These are phyloP conservation scores for Nannochloropsis salina DNA, from an alignment of 108 stramenopile species.

Conservation along the genomic window DNA sequence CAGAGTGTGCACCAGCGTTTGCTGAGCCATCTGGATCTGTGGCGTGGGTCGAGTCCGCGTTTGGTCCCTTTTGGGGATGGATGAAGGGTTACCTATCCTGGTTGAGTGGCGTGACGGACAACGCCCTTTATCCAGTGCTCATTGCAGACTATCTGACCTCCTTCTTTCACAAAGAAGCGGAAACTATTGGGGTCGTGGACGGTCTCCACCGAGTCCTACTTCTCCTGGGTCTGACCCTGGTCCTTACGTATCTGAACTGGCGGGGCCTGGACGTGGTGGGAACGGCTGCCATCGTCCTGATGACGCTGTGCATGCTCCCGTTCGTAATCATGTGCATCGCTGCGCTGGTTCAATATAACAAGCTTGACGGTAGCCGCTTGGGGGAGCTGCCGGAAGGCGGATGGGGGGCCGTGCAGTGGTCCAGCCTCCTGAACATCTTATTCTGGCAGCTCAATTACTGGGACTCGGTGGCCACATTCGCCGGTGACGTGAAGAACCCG, in stretches of 20 bases:
- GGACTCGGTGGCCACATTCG: conserved; percentile 73
- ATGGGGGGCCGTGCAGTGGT: conserved; percentile 73
- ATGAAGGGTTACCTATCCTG: conserved; percentile 77
- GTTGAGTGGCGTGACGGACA: conserved; percentile 76
- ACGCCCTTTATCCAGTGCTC: conserved; percentile 73
- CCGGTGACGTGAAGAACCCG: conserved; percentile 73
- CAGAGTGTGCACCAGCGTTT: conserved; percentile 74
- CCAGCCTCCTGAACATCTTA: conserved; percentile 81
- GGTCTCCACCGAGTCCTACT: conserved; percentile 50
- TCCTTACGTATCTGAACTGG: conserved; percentile 71
- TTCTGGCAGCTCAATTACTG: conserved; percentile 93
- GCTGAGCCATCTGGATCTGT: conserved; percentile 81
- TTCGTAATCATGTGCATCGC: conserved; percentile 71
- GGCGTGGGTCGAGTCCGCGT: conserved; percentile 85
- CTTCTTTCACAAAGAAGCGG: conserved; percentile 40
- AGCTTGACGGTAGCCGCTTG: background rate
- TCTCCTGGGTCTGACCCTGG: conserved; percentile 57
- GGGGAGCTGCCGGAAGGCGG: conserved; percentile 56
- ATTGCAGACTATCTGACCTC: conserved; percentile 65
- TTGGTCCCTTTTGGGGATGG: conserved; percentile 69
- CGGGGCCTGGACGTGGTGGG: conserved; percentile 78
- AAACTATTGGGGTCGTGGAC: conserved; percentile 33
- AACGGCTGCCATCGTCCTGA: conserved; percentile 67
- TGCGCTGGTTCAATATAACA: conserved; percentile 58
- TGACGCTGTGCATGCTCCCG: conserved; percentile 76